phyloP scores from a whole-genome alignment of 768 basidiomycete species.

The Rubroboletus satanas region DNA sequence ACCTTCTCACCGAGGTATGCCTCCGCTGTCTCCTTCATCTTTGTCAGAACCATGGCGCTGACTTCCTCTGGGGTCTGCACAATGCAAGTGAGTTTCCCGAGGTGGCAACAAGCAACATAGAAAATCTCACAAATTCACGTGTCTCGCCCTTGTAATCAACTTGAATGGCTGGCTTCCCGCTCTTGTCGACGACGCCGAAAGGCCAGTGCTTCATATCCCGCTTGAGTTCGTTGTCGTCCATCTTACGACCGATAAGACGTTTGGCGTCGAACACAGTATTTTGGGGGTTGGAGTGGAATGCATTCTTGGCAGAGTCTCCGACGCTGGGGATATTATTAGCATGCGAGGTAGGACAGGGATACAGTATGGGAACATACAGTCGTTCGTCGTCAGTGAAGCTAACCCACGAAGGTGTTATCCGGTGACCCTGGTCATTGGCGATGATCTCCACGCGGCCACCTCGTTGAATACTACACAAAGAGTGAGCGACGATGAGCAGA shows the following conservation, averaged over 20 bases:
- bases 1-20: slow-evolving; percentile 95
- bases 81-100: background rate
- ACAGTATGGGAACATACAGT: slow-evolving; percentile 34
- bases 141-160: slow-evolving; percentile 76
- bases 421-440: slow-evolving; percentile 86
- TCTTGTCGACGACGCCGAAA: slow-evolving; percentile 75
- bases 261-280: slow-evolving; percentile 98
- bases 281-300: slow-evolving; percentile 82
- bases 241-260: slow-evolving; percentile 86
- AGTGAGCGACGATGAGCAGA: background rate
- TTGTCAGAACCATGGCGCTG: slow-evolving; percentile 89
- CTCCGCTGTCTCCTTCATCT: slow-evolving; percentile 99
- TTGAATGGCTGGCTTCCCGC: slow-evolving; percentile 74
- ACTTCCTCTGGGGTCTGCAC: slow-evolving; percentile 89
- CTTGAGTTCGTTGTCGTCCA: slow-evolving; percentile 75
- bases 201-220: slow-evolving; percentile 91
- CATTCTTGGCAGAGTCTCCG: slow-evolving; percentile 96
- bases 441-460: slow-evolving; percentile 87
- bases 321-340: slow-evolving; percentile 38
- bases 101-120: background rate
- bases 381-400: slow-evolving; percentile 77
- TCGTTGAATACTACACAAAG: slow-evolving; percentile 61
- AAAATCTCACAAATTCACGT: slow-evolving; percentile 72
- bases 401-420: slow-evolving; percentile 89
- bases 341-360: fast-evolving